Evolutionary conservation across 2,329 filamentous ascomycete genomes (phyloP).

Genomic region (Cladobotryum mycophilum): DNA sequence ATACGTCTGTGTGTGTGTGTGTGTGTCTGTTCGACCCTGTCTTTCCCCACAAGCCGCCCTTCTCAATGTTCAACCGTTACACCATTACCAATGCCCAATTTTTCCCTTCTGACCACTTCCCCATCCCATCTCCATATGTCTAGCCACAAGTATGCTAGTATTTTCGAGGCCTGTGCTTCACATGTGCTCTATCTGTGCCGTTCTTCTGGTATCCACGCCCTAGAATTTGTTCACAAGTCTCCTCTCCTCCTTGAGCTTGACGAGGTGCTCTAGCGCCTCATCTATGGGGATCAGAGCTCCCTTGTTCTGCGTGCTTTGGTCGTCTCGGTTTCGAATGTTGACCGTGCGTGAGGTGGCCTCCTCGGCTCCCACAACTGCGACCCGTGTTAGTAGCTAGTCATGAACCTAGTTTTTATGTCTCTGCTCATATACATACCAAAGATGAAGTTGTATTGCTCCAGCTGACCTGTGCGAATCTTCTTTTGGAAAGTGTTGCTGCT

Average conservation of each 20-base stretch:
- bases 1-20: too few relatives aligned
- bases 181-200: neutral
- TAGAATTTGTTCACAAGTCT: constrained; percentile 31
- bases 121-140: neutral
- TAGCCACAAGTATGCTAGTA: neutral
- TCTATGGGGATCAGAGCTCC: constrained; percentile 52
- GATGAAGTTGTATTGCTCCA: constrained; percentile 79
- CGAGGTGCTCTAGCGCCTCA: constrained; percentile 51
- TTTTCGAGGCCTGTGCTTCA: neutral
- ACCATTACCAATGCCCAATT: neutral
- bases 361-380: constrained; percentile 55
- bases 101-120: neutral
- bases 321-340: constrained; percentile 59
- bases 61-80: neutral
- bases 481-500: constrained; percentile 77
- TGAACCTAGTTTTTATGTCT: neutral
- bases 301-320: constrained; percentile 54
- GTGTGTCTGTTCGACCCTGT: too few relatives aligned
- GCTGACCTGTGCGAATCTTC: constrained; percentile 78
- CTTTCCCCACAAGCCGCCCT: neutral
- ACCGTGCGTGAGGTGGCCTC: constrained; percentile 55
- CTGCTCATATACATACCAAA: constrained; percentile 47
- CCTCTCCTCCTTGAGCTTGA: constrained; percentile 44
- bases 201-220: neutral
- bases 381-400: neutral